Percentiles rank a stretch among this genome's conserved stretches.
Evolutionary conservation across 2,329 filamentous ascomycete genomes (phyloP).

Genomic region (Colletotrichum sojae): DNA sequence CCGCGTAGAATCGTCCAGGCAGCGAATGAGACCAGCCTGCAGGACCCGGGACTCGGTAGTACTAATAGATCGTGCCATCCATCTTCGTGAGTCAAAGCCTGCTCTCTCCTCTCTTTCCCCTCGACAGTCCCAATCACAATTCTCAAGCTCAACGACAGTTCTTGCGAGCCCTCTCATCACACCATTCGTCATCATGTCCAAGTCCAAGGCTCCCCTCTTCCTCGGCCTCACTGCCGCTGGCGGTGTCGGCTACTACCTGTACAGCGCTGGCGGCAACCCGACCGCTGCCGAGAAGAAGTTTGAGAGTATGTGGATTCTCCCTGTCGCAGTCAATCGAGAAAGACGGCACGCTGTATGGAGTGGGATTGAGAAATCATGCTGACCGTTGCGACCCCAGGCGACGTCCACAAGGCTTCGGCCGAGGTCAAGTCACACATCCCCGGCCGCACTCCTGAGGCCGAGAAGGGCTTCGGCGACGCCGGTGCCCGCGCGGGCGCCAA

Average conservation of each 20-base stretch:
- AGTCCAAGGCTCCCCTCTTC: constrained; percentile 62
- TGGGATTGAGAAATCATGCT: not conserved
- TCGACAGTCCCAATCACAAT: constrained; percentile 31
- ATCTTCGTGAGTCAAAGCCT: not conserved
- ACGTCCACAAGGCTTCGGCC: constrained; percentile 78
- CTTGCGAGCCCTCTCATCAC: not conserved
- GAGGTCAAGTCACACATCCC: constrained; percentile 77
- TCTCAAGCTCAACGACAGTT: constrained; percentile 7
- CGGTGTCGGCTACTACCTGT: constrained; percentile 91
- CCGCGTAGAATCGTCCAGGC: constrained; percentile 18
- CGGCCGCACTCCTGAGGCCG: constrained; percentile 71
- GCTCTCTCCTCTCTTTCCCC: not conserved
- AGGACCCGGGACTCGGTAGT: constrained; percentile 26
- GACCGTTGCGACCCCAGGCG: constrained; percentile 67
- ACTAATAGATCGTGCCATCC: constrained; percentile 40
- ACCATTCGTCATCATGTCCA: constrained; percentile 58
- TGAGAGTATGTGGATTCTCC: constrained; percentile 73
- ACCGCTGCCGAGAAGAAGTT: constrained; percentile 88
- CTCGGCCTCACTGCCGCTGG: constrained; percentile 75
- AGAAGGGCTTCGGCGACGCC: constrained; percentile 71
- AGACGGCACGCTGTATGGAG: too few species aligned
- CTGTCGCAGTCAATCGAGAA: not conserved
- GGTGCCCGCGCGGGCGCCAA: constrained; percentile 70
- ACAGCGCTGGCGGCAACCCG: constrained; percentile 84
- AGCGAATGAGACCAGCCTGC: constrained; percentile 23